Percentiles rank a stretch among this genome's conserved stretches.
phyloP scores from a whole-genome alignment of 768 basidiomycete species.

The Boletus rex-veris region DNA sequence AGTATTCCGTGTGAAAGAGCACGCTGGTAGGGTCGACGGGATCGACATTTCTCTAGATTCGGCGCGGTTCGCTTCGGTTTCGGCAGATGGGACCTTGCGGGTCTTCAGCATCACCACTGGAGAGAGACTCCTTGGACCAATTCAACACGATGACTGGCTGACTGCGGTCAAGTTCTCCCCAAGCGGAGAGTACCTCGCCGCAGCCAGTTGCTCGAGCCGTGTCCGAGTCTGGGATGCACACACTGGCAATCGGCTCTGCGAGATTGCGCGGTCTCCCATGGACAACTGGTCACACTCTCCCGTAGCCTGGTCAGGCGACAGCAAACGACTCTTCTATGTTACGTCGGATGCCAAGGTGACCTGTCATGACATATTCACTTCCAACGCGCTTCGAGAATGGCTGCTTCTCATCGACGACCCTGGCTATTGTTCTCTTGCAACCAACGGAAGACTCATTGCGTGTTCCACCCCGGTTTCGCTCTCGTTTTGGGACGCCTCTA shows the following conservation, averaged over 20 bases:
- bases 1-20: too few relatives aligned
- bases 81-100: background rate
- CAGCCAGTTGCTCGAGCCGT: background rate
- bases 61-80: background rate
- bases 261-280: too few relatives aligned
- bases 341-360: background rate
- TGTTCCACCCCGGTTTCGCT: background rate
- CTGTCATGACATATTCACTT: background rate
- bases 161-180: conserved; percentile 1
- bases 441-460: background rate
- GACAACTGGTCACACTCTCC: background rate
- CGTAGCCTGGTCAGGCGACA: background rate
- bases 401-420: background rate
- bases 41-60: background rate
- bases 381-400: background rate
- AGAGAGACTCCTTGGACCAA: background rate
- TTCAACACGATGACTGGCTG: background rate
- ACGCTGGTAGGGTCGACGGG: background rate
- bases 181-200: background rate
- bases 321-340: background rate
- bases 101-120: background rate
- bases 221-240: background rate
- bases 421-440: background rate
- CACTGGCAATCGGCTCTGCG: too few relatives aligned
- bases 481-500: background rate